A percentile compares a stretch with the other conserved stretches of the same genome.
phyloP scores from a whole-genome alignment of 2,329 filamentous ascomycete species.

The Neonectria sp. region DNA sequence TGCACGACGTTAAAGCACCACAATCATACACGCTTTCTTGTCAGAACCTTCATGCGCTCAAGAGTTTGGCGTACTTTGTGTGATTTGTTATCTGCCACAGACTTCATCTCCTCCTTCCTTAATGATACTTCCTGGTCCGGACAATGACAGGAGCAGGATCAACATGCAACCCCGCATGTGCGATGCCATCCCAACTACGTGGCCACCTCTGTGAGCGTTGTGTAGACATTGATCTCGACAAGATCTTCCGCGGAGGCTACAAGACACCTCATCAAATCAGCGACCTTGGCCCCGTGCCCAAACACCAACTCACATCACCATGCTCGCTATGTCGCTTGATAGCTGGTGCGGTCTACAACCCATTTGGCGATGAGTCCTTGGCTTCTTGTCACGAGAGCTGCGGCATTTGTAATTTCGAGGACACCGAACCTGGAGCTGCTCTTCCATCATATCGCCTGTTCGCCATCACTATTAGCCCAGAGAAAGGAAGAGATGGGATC shows the following conservation, averaged over 20 bases:
- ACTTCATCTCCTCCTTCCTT: no score
- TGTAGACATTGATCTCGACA: slow-evolving; percentile 14
- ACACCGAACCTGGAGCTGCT: not conserved
- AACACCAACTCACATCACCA: slow-evolving; percentile 2
- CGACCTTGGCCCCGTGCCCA: slow-evolving; percentile 7
- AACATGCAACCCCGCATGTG: no score
- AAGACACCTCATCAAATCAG: slow-evolving; percentile 8
- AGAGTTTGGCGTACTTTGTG: no score
- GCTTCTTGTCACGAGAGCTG: slow-evolving; percentile 15
- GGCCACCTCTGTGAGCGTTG: slow-evolving; percentile 5
- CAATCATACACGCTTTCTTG: no score
- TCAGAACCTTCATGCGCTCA: no score
- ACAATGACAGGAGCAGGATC: no score
- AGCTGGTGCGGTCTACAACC: slow-evolving; percentile 14
- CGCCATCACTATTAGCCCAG: not conserved
- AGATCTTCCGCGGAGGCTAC: slow-evolving; percentile 19
- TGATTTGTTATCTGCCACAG: no score
- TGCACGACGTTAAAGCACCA: no score
- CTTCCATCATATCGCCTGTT: slow-evolving; percentile 5
- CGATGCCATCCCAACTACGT: no score
- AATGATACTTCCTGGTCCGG: no score
- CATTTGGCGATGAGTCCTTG: slow-evolving; percentile 12
- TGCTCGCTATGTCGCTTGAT: slow-evolving; percentile 15
- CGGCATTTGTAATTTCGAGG: not conserved
- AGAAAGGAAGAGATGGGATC: not conserved